Evolutionary conservation across 169 alveolate species (phyloP).

Genomic region (Cryptosporidium bovis): DNA sequence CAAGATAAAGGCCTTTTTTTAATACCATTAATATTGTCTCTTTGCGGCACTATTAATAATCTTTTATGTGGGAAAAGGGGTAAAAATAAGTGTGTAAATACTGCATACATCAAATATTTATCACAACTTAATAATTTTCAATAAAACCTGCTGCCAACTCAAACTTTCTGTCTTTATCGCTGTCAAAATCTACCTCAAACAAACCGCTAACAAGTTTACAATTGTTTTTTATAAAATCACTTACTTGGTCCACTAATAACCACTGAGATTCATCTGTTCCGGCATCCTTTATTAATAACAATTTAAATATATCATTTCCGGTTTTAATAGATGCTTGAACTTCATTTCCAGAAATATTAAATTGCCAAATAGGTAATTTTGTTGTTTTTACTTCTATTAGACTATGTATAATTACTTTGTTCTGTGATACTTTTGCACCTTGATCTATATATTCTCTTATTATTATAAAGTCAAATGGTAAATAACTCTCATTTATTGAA

Average conservation of each 20-base stretch:
- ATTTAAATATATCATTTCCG: slow-evolving; percentile 2
- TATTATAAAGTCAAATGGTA: slow-evolving; percentile 48
- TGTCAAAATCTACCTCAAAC: slow-evolving; percentile 20
- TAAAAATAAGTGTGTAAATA: slow-evolving; percentile 6
- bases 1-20: slow-evolving; percentile 1
- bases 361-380: slow-evolving; percentile 68
- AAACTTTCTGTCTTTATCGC: background rate
- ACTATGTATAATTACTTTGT: slow-evolving; percentile 29
- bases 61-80: slow-evolving; percentile 53
- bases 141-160: background rate
- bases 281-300: slow-evolving; percentile 66
- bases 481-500: slow-evolving; percentile 34
- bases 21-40: slow-evolving; percentile 3
- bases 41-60: no score
- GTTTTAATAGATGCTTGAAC: background rate
- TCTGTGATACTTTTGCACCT: background rate
- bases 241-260: slow-evolving; percentile 20
- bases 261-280: slow-evolving; percentile 64
- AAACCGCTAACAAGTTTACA: slow-evolving; percentile 27
- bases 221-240: slow-evolving; percentile 1
- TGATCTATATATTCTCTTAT: slow-evolving; percentile 22
- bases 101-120: background rate
- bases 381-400: slow-evolving; percentile 67
- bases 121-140: no score
- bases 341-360: slow-evolving; percentile 55